phyloP scores from a whole-genome alignment of 805 yeast genomes.

The Cyberlindnera lachancei region DNA sequence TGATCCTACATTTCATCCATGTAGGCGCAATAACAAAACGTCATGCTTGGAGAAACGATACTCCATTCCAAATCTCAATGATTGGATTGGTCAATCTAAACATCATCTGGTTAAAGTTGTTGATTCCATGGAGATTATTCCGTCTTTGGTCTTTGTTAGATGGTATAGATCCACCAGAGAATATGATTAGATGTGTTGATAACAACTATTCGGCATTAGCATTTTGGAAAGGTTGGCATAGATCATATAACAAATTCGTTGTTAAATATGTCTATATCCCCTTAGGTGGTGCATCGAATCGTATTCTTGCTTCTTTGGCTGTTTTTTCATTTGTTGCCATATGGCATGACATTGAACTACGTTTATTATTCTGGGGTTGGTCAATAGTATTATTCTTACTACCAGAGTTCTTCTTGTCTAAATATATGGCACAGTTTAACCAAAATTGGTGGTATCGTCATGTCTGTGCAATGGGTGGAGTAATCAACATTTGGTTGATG shows the following conservation, averaged over 20 bases:
- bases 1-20: conserved; percentile 77
- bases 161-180: conserved; percentile 93
- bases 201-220: conserved; percentile 88
- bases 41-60: conserved; percentile 81
- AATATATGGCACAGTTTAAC: conserved; percentile 30
- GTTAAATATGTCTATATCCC: conserved; percentile 86
- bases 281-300: conserved; percentile 70
- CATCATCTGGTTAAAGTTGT: conserved; percentile 85
- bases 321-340: conserved; percentile 94
- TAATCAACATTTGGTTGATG: conserved; percentile 92
- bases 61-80: conserved; percentile 94
- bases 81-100: conserved; percentile 85
- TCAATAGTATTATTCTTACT: conserved; percentile 74
- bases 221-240: conserved; percentile 99
- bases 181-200: conserved; percentile 93
- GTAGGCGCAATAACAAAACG: conserved; percentile 90
- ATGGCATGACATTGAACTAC: conserved; percentile 96
- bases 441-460: conserved; percentile 67
- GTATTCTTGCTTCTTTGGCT: conserved; percentile 69
- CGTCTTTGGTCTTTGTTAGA: conserved; percentile 91
- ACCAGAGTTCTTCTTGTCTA: conserved; percentile 72
- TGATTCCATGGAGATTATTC: conserved; percentile 95
- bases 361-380: conserved; percentile 94
- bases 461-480: conserved; percentile 82
- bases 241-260: conserved; percentile 88